These are phyloP conservation scores for Ustilago vetiveriae DNA, from an alignment of 1,284 basidiomycete species.

Conservation along the genomic window DNA sequence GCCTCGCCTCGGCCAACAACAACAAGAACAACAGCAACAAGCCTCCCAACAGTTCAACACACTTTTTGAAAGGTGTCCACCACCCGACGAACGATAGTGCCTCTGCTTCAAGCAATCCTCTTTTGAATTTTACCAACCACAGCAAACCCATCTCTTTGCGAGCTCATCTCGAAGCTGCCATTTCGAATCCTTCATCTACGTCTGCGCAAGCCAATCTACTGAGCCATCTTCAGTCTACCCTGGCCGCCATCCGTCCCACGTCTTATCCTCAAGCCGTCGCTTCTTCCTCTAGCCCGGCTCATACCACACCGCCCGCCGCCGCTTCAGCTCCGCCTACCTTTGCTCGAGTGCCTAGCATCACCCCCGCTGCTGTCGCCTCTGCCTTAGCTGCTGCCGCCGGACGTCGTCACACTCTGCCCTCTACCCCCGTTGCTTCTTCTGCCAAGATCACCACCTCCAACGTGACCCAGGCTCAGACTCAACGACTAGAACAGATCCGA, in stretches of 20 bases:
- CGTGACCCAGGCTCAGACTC: conserved; percentile 20
- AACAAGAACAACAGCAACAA: conserved; percentile 17
- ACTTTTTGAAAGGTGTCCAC: conserved; percentile 51
- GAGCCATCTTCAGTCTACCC: conserved; percentile 32
- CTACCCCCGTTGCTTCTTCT: conserved; percentile 9
- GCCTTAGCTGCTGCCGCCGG: conserved; percentile 28
- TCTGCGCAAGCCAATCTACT: conserved; percentile 47
- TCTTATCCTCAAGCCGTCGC: conserved; percentile 16
- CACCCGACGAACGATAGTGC: conserved; percentile 50
- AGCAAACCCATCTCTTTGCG: conserved; percentile 30
- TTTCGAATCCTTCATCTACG: conserved; percentile 48
- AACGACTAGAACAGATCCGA: conserved; percentile 47
- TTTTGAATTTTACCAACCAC: conserved; percentile 31
- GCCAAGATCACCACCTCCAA: conserved; percentile 4
- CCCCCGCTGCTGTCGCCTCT: conserved; percentile 35
- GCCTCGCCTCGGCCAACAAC: conserved; percentile 47
- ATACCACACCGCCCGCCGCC: conserved; percentile 9
- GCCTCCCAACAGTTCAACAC: conserved; percentile 27
- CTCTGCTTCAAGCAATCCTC: conserved; percentile 5
- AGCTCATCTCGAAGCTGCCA: conserved; percentile 47
- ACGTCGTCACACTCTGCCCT: conserved; percentile 43
- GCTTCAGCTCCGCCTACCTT: conserved; percentile 38
- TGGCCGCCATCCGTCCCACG: conserved; percentile 42
- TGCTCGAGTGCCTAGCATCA: conserved; percentile 46
- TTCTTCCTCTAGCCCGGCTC: conserved; percentile 15